Base-by-base conservation (phyloP, 768 basidiomycete species). In the Russula sp. region DNA sequence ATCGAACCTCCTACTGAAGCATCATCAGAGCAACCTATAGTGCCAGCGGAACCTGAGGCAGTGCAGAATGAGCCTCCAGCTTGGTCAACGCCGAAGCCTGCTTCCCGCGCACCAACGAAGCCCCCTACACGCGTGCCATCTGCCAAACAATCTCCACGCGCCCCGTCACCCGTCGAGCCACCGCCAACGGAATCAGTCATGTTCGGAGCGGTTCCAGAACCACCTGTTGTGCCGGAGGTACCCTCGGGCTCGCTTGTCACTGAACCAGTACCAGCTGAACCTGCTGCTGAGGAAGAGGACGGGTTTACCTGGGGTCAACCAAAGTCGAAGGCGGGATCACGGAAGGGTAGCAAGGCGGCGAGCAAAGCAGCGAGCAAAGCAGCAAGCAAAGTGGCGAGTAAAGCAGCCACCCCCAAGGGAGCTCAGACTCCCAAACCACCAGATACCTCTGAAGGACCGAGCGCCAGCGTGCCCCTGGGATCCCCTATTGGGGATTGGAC, bases 341-440 rank as follows among this genome's bases (percentile, higher is more conserved):
- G 65, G 41, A 59, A 59, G 43, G 45, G n/a, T n/a, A 65, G 56
- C 41, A 61, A 47, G 45, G 64, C 51, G 11, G 22, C 53, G 9
- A 67, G 66, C 50, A 67, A 60, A 38, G 56, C 39, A 5, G 45
- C 48, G 1, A 66, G 65, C 59, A 66, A 66, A 45, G 49, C 32
- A 20, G 38, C 53, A 0, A 67, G 66, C 56, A 66, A 66, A 56
- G 52, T 20, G 14, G 43, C 20, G 0, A 66, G 65, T 52, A 66
- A 66, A 45, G 58, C 29, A 16, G 32, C 22, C 16, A 58, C 55
- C 14, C 64, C 64, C 7, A 65, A 50, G 32, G 66, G 66, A 13
- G 3, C 60, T 14, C 20, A 58, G 46, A 66, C 64, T 5, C 66
- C 66, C 35, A 58, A 51, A 50, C 46, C 38, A 45, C n/a, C 25